Base-by-base conservation (phyloP, 768 basidiomycete genomes). In the Pisolithus orientalis region DNA sequence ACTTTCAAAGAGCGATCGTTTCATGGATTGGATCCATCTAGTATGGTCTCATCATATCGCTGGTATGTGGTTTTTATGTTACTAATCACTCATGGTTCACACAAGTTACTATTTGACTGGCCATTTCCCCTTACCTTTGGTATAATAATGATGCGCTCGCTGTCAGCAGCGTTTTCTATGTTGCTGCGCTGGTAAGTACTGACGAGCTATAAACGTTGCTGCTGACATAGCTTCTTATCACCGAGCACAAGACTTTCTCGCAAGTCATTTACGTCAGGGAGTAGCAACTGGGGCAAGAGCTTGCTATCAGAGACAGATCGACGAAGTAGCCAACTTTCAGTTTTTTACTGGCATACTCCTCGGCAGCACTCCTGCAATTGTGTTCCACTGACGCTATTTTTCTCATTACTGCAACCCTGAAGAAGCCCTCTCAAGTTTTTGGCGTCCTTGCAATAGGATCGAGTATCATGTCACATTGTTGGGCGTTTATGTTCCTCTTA, bases 361-460 rank as follows among this genome's bases (percentile, higher is more conserved):
- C 31, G 62, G 60, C 8, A 59, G 62, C 11, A 51, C 58, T 1
- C 47, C 61, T 34, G 57, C 64, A 10, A 57, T 62, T 21, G 54
- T 62, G 13, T 50, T 57, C 6, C 61, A 65, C 52, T 66, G 62
- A 60, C 65, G 59, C 60, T 56, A 2, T 54, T 38, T 21, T 42
- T 27, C 31, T 29, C n/a, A 13, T 6, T 28, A 10, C 13, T 29
- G 9, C 6, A 9, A 8, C 6, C 16, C 21, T 21, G 42, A 51
- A 51, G 42, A 51, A 44, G 27, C 50, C 43, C 29, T 43, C 42
- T 24, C 32, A 44, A 28, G 83, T 78, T 0, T 63, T 84, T 65
- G 85, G 84, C 2, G 61, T 83, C 24, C 70, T 80, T 25, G 84
- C 87, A 0, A 68, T 79, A 24, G 84, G 85, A 0, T 80, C 80